Base-by-base conservation (phyloP, 805 yeast species). In the Huiozyma sinensis region DNA sequence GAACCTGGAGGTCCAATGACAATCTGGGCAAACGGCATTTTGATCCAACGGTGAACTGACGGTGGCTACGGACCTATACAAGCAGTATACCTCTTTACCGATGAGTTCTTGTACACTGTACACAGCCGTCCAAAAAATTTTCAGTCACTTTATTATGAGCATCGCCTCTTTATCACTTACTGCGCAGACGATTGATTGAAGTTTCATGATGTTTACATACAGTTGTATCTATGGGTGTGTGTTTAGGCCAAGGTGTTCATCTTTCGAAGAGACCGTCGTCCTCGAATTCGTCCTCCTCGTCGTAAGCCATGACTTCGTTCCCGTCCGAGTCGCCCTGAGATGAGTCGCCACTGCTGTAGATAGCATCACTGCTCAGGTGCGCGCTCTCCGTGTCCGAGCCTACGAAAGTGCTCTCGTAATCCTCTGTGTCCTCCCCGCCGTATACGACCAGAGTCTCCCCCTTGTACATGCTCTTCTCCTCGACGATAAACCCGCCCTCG, bases 1-100 rank as follows among this genome's bases (percentile, higher is more conserved):
- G 95, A 75, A 1, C 98, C 99, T 0, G 99, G 99, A 0, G 98
- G 97, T 0, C 99, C 99, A 34, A 92, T 87, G 7, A 90, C 89
- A 7, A 92, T 76, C 65, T 92, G 96, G 4, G 95, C 96, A 63
- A 84, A 84, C 7, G 79, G 68, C 80, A 76, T 73, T 12, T 5
- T 38, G 6, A 10, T 34, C 33, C 11, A 9, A 31, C 5, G 9
- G 33, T 3, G n/a, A 9, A 31, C 33, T 11, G 24, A 4, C 24
- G 24, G 24, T 17, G 24, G 24, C 4, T 17, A 17, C 2, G 24
- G 24, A 17, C 24, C 24, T 17, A 17, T 17, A 17, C 24, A 17
- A 17, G 24, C 24, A 17, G 4, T 17, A 17, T 4, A 17, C 24
- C 24, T 17, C 4, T 17, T 2, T 17, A 17, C 24, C 24, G 24